These are phyloP conservation scores for Pseudognaphalium luteoalbum DNA, from an alignment of 129 eudicot genomes.

Conservation along the genomic window DNA sequence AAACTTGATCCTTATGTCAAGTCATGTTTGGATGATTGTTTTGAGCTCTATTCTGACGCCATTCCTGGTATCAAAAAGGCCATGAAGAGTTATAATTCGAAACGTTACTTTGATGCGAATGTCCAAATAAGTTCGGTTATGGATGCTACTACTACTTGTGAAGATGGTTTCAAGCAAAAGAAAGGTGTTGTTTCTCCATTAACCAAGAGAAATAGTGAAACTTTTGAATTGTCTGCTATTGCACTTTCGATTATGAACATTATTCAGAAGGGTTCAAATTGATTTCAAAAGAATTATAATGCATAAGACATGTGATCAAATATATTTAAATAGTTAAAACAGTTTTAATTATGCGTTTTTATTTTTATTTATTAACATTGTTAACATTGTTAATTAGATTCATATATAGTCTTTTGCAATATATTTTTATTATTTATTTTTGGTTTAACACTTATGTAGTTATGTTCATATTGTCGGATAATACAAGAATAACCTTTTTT, in stretches of 20 bases:
- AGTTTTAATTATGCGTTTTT: not conserved
- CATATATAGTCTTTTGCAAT: not conserved
- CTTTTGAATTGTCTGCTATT: constrained; percentile 61
- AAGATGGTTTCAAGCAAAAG: constrained; percentile 59
- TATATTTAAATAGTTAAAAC: not conserved
- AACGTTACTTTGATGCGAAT: constrained; percentile 47
- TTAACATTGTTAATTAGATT: not conserved
- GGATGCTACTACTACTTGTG: constrained; percentile 68
- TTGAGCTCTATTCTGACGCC: constrained; percentile 62
- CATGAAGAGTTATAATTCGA: constrained; percentile 40
- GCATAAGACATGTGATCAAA: not conserved
- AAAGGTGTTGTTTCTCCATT: constrained; percentile 56
- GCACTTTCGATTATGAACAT: constrained; percentile 51
- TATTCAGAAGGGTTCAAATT: constrained; percentile 33
- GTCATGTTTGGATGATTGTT: constrained; percentile 54
- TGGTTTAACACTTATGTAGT: not conserved
- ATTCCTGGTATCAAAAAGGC: constrained; percentile 45
- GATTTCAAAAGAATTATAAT: not conserved
- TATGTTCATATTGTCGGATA: constrained; percentile 18
- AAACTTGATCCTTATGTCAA: constrained; percentile 34
- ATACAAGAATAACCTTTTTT: constrained; percentile 10
- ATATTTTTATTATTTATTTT: not conserved
- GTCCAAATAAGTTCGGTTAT: constrained; percentile 50
- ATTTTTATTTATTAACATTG: not conserved
- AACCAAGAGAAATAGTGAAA: constrained; percentile 40